Evolutionary conservation across 768 basidiomycete species (phyloP).

Genomic region (Hygrophorus pudorinus): DNA sequence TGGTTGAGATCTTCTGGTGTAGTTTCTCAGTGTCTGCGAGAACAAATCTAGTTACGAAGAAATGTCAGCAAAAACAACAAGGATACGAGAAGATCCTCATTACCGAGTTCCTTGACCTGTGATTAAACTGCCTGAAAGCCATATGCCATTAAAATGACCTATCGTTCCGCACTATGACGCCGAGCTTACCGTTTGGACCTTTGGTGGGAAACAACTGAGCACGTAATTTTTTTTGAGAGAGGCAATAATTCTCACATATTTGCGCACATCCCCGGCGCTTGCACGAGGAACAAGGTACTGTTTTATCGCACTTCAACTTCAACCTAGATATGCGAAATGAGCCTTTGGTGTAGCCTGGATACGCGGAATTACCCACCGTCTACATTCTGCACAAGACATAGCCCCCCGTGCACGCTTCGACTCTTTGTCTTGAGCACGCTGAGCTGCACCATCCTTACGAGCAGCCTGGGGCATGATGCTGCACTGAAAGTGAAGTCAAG

Average conservation of each 20-base stretch:
- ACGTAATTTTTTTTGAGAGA: background rate
- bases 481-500: background rate
- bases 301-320: constrained; percentile 71
- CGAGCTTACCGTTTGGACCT: constrained; percentile 4
- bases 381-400: constrained; percentile 53
- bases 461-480: constrained; percentile 38
- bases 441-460: constrained; percentile 34
- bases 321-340: constrained; percentile 28
- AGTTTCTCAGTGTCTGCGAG: constrained; percentile 63
- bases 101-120: constrained; percentile 67
- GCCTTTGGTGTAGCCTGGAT: background rate
- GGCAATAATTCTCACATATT: constrained; percentile 34
- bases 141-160: background rate
- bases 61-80: constrained; percentile 2
- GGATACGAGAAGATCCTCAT: background rate
- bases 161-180: background rate
- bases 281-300: constrained; percentile 50
- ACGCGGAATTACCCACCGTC: constrained; percentile 30
- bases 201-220: background rate
- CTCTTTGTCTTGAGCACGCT: constrained; percentile 54
- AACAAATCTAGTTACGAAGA: constrained; percentile 42
- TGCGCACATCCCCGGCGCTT: constrained; percentile 67
- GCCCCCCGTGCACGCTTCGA: constrained; percentile 53
- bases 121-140: constrained; percentile 41
- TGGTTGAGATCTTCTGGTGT: constrained; percentile 55